Conservation (phyloP, 1,284 basidiomycete genomes). For the Vanrija pseudolonga region DNA sequence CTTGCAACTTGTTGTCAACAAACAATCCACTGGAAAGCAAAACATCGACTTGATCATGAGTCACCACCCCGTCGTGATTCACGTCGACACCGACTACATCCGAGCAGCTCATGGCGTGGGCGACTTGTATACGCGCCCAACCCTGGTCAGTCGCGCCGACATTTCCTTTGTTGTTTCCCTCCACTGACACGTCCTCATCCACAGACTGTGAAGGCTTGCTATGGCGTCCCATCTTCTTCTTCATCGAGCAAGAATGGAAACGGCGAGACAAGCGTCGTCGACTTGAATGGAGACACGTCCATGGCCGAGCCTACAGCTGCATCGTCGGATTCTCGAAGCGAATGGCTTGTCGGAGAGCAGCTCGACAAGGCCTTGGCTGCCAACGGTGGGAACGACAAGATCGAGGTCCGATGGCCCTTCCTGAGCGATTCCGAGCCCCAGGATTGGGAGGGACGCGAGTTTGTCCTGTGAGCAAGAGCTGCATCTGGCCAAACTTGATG, state of each 20-base stretch:
- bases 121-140: constrained; percentile 34
- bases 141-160: constrained; percentile 22
- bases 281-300: constrained; percentile 18
- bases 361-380: constrained; percentile 72
- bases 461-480: constrained; percentile 66
- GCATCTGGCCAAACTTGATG: constrained; percentile 1
- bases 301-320: constrained; percentile 1
- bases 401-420: constrained; percentile 80
- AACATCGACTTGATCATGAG: constrained; percentile 14
- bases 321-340: constrained; percentile 51
- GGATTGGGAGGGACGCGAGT: constrained; percentile 89
- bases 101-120: constrained; percentile 32
- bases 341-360: constrained; percentile 79
- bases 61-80: constrained; percentile 29
- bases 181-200: background rate
- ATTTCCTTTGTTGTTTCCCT: background rate
- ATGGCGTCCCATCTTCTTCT: constrained; percentile 29
- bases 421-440: constrained; percentile 58
- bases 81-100: constrained; percentile 37
- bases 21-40: background rate
- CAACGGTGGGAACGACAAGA: constrained; percentile 56
- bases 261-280: constrained; percentile 6
- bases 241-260: constrained; percentile 2
- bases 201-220: constrained; percentile 29
- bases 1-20: background rate